Evolutionary conservation across 2,329 filamentous ascomycete genomes (phyloP).

Genomic region (Clonostachys chloroleuca): DNA sequence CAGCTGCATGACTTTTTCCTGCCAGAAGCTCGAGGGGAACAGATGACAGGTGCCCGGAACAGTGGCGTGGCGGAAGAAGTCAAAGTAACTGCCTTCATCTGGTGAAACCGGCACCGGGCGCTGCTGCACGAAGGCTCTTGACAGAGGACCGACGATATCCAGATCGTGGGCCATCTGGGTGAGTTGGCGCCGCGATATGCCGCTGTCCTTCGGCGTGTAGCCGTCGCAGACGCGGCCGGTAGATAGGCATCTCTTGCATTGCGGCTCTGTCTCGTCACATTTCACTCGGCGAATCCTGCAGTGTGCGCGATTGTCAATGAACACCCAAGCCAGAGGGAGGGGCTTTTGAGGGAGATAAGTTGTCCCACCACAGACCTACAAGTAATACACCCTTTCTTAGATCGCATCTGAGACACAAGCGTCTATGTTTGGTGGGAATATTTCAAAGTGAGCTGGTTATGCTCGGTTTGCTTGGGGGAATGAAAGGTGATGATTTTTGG

Average conservation of each 20-base stretch:
- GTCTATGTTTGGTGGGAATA: too few species aligned
- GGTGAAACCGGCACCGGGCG: neutral
- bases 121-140: slow-evolving; percentile 9
- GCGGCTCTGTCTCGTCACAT: slow-evolving; percentile 22
- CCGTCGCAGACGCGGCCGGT: slow-evolving; percentile 24
- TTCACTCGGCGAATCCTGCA: slow-evolving; percentile 26
- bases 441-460: too few species aligned
- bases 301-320: neutral
- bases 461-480: too few species aligned
- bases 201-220: slow-evolving; percentile 15
- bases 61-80: slow-evolving; percentile 25
- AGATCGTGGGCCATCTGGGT: slow-evolving; percentile 16
- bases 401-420: too few species aligned
- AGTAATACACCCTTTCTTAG: too few species aligned
- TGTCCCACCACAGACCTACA: too few species aligned
- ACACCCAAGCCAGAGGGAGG: neutral
- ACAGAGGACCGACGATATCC: slow-evolving; percentile 18
- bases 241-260: slow-evolving; percentile 14
- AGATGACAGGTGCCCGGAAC: slow-evolving; percentile 16
- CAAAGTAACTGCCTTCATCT: slow-evolving; percentile 16
- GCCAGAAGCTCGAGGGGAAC: slow-evolving; percentile 24
- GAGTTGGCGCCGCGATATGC: slow-evolving; percentile 22
- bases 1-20: slow-evolving; percentile 19
- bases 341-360: too few species aligned
- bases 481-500: too few species aligned